Base-by-base conservation (phyloP, 345 rosid genomes). In the Eucalyptus paniculata region DNA sequence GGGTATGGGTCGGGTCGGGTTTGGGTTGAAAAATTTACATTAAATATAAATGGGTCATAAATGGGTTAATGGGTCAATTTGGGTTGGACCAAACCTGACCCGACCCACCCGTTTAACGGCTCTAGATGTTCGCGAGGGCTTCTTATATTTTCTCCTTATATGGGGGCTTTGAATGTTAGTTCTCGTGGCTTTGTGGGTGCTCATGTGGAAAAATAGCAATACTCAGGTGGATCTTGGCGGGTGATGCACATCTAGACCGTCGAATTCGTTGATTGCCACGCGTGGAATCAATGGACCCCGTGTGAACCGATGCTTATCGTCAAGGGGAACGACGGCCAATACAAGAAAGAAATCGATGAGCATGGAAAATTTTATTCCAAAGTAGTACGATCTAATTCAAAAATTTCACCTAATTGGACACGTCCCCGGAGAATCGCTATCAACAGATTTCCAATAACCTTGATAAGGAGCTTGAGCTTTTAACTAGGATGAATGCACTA, bases 381-480 rank as follows among this genome's bases (percentile, higher is more conserved):
- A 53, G 10, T 19, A 53, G 56, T 10, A n/a, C 56, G 9, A 51
- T 51, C 23, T 51, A 51, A 51, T 18, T 51, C 23, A 51, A 51
- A 51, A 18, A 3, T 51, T 51, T 51, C 4, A 18, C 9, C 4
- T 51, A 18, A 51, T 51, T 7, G 4, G 56, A 4, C 56, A 53
- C 2, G 9, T 53, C 10, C 24, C 2, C 0, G 9, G 23, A 53
- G 24, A 53, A 53, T 53, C 2, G 4, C 1, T 19, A 53, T 53
- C 4, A 53, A 19, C 2, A 19, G 1, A 53, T 18, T 53, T 53
- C 4, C 2, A 19, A 53, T 53, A 53, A 53, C 24, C 9, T 53
- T 53, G 0, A 19, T 53, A 53, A 7, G 4, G 9, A 53, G 9
- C 1, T 53, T 0, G 24, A 53, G 4, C 4, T 53, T 53, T 21